Conservation (phyloP, 805 yeast genomes). For the Candida michaelii region DNA sequence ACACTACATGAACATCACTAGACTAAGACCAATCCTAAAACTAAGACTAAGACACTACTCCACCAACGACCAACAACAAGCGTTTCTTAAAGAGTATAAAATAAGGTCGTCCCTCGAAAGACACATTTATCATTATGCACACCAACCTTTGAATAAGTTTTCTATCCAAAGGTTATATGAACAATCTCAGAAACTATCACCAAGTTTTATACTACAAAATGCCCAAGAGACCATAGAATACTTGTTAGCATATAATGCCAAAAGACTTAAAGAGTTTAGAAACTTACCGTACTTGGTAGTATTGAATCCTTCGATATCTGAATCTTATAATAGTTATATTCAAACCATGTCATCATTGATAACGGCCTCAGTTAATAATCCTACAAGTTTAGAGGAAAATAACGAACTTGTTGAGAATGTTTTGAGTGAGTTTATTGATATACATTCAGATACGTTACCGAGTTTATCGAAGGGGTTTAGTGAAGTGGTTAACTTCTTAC, state of each 20-base stretch:
- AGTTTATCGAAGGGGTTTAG: constrained; percentile 78
- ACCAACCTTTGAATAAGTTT: constrained; percentile 51
- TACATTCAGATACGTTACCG: constrained; percentile 84
- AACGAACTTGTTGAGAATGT: constrained; percentile 47
- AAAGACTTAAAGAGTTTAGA: constrained; percentile 68
- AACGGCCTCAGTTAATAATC: constrained; percentile 34
- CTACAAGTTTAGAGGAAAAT: constrained; percentile 54
- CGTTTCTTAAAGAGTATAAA: constrained; percentile 53
- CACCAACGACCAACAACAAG: constrained; percentile 22
- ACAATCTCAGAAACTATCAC: constrained; percentile 40
- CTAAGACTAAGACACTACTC: constrained; percentile 1
- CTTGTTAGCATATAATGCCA: constrained; percentile 63
- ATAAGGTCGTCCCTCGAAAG: constrained; percentile 58
- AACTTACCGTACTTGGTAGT: constrained; percentile 80
- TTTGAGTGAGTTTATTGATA: constrained; percentile 60
- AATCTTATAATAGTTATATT: constrained; percentile 71
- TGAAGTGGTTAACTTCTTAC: constrained; percentile 54
- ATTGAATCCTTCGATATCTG: constrained; percentile 82
- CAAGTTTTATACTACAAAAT: constrained; percentile 35
- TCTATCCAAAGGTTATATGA: constrained; percentile 50
- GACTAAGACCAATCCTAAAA: background rate
- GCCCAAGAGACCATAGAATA: constrained; percentile 59
- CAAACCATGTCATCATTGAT: constrained; percentile 53
- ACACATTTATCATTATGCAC: constrained; percentile 57
- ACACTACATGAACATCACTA: too few relatives aligned